phyloP scores from a whole-genome alignment of 1,284 basidiomycete genomes.

The Tilletia indica region DNA sequence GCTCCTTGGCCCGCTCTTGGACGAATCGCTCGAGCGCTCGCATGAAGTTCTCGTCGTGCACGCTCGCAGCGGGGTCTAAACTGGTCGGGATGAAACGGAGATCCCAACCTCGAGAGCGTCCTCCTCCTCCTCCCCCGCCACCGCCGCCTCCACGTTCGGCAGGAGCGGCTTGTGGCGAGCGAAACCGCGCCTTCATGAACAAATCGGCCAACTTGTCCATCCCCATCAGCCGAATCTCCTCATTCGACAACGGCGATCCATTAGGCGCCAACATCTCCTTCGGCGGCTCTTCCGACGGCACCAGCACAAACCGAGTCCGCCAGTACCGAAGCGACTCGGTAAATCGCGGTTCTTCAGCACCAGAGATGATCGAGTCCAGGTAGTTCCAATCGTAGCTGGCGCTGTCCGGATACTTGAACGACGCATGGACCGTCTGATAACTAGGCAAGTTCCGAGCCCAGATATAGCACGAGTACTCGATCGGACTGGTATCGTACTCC shows the following conservation, averaged over 20 bases:
- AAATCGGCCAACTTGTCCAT: slow-evolving; percentile 87
- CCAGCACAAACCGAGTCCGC: slow-evolving; percentile 90
- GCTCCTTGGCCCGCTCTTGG: slow-evolving; percentile 27
- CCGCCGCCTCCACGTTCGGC: slow-evolving; percentile 19
- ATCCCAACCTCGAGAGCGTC: background rate
- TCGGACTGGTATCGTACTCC: slow-evolving; percentile 64
- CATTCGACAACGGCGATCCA: slow-evolving; percentile 63
- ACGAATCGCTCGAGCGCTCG: slow-evolving; percentile 29
- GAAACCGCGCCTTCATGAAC: slow-evolving; percentile 60
- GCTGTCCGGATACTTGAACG: slow-evolving; percentile 75
- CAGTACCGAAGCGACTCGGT: slow-evolving; percentile 65
- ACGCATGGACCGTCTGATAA: slow-evolving; percentile 75
- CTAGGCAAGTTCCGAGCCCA: slow-evolving; percentile 87
- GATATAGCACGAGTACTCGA: slow-evolving; percentile 81
- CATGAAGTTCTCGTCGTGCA: slow-evolving; percentile 51
- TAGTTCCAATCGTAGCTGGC: slow-evolving; percentile 61
- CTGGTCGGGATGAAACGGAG: slow-evolving; percentile 52
- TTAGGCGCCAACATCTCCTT: slow-evolving; percentile 58
- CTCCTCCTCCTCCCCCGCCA: too few species aligned
- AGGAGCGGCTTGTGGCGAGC: slow-evolving; percentile 27
- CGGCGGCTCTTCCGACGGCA: slow-evolving; percentile 75
- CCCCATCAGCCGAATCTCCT: slow-evolving; percentile 82
- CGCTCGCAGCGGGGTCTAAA: slow-evolving; percentile 49
- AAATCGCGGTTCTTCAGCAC: slow-evolving; percentile 49
- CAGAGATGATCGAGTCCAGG: slow-evolving; percentile 57